Evolutionary conservation across 352 stramenopile species (phyloP), one percentile per base, ranked within the genome.

Genomic region (Globisporangium alternatum): DNA sequence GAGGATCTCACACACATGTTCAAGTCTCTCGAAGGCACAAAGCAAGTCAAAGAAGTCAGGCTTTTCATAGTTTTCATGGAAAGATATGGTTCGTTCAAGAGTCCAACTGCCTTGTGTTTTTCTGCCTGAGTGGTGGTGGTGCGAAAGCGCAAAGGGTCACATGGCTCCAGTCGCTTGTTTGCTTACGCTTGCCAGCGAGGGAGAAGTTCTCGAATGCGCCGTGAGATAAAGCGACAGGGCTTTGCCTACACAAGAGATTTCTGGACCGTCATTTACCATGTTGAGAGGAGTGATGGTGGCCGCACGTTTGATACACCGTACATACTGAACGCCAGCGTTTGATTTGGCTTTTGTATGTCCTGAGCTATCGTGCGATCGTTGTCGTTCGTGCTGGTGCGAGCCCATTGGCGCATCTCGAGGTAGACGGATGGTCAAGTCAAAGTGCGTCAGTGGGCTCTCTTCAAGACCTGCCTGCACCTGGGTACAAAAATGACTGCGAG

Each of bases 181-280:
- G 25, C 25, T 28, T 28, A 28, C 25, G 25, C 25, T 28, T 28
- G 25, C 25, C 25, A 28, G 25, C 33, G 10, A 39, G 33, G 7
- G 15, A 45, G 21, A 45, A n/a, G 41, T 45, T 45, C 41, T 45
- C 41, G 41, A 45, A 45, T 45, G 15, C 15, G 13, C 41, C 10
- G 9, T 5, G 37, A 44, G 21, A 17, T 30, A 10, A 52, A 52
- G 45, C 47, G 44, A 56, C 25, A 63, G 43, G 58, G 19, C 35
- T 21, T 39, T 31, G 53, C 9, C 43, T 43, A 3, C 60, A 60
- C 60, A 66, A 60, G 49, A 66, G 60, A 39, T 66, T 66, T 66
- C 60, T 60, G 60, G 60, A 66, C 60, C 48, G 25, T 59, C 60
- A 66, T 53, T 60, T 5, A n/a, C 22, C 45, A 57, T 51, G 12